Evolutionary conservation across 2,329 filamentous ascomycete genomes (phyloP).

Genomic region (Penicillium sp.): DNA sequence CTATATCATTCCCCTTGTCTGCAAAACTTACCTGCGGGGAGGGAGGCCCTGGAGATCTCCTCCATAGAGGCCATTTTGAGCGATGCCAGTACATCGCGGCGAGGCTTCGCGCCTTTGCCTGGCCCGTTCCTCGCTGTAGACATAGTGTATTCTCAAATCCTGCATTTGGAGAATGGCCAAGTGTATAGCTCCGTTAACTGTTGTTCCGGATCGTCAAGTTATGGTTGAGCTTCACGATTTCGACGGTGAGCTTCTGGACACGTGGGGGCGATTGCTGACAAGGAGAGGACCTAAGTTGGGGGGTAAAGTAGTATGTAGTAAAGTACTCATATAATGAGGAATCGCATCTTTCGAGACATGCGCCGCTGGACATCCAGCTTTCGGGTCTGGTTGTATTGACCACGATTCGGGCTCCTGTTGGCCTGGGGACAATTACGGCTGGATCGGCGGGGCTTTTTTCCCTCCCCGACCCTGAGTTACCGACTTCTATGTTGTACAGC

Average conservation of each 20-base stretch:
- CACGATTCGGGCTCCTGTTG: neutral
- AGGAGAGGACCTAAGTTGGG: neutral
- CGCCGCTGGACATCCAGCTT: neutral
- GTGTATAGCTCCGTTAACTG: slow-evolving; percentile 12
- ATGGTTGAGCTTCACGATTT: slow-evolving; percentile 9
- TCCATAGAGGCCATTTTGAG: slow-evolving; percentile 79
- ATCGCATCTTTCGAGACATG: slow-evolving; percentile 1
- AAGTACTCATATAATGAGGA: neutral
- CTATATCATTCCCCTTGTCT: neutral
- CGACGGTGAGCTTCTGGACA: slow-evolving; percentile 12
- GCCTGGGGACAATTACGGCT: slow-evolving; percentile 17
- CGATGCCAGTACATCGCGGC: slow-evolving; percentile 69
- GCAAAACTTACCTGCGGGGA: slow-evolving; percentile 73
- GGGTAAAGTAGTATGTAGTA: neutral
- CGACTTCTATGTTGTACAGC: no score
- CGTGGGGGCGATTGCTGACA: slow-evolving; percentile 7
- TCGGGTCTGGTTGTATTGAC: neutral
- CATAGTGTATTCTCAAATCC: slow-evolving; percentile 40
- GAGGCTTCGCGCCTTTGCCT: slow-evolving; percentile 39
- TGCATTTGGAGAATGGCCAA: slow-evolving; percentile 33
- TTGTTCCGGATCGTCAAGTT: slow-evolving; percentile 16
- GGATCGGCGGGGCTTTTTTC: slow-evolving; percentile 21
- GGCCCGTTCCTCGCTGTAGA: slow-evolving; percentile 56
- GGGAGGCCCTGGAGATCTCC: slow-evolving; percentile 72
- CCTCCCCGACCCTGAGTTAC: slow-evolving; percentile 15